Base-by-base conservation (phyloP, 2,329 filamentous ascomycete genomes). In the Calonectria honghensis region DNA sequence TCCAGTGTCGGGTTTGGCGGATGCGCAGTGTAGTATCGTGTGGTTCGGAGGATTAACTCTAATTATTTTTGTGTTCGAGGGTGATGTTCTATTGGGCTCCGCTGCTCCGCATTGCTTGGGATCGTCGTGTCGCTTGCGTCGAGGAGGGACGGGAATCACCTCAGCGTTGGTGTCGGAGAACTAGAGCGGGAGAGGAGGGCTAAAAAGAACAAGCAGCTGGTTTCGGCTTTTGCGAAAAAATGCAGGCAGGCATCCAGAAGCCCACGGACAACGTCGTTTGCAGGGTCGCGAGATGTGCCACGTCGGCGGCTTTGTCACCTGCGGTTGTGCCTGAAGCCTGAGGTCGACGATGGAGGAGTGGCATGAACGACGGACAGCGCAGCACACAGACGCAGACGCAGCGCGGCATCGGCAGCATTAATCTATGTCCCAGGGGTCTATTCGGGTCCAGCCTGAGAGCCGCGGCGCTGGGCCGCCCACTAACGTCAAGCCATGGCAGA, bases 401-500 rank as follows among this genome's bases (percentile, higher is more conserved):
- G 67, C 14, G 52, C 52, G 39, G 52, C 51, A 63, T 50, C 27
- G 41, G 61, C 61, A 65, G 59, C 61, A 57, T 61, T 41, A 69
- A 64, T 70, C 59, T 57, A 52, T 41, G 50, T 5, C 48, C 35
- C 57, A 39, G 39, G 61, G 69, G 45, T 65, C 29, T 27, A 41
- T 45, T 54, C 31, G 51, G 66, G 67, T 37, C 67, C 66, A 70
- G 66, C 71, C 66, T 65, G 66, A 73, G 45, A 39, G 59, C 29
- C 57, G 57, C 54, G 48, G 68, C 29, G 45, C 50, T 61, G 51
- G 52, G 48, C 68, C 63, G 65, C 39, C 70, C 70, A 70, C 74
- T 72, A 68, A 61, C 41, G 37, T 68, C 68, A 54, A 75, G 73
- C 74, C 72, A 69, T 69, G 68, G 64, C 48, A 59, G 72, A 73